These are phyloP conservation scores for Gossypium anomalum DNA, from an alignment of 345 rosid species.

Conservation along the genomic window DNA sequence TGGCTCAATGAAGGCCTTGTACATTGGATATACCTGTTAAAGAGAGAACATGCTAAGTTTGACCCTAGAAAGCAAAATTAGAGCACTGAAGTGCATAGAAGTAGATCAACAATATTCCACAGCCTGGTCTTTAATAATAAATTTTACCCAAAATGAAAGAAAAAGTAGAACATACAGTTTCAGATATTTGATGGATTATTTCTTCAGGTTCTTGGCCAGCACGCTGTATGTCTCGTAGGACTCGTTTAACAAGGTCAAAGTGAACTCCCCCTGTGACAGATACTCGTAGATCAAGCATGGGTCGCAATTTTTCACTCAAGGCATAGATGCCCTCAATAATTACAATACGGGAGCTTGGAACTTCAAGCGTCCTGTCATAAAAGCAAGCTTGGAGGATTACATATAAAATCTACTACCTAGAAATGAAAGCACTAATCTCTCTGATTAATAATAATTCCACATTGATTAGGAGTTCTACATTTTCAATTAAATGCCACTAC, in stretches of 20 bases:
- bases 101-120: background rate
- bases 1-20: slow-evolving; percentile 98
- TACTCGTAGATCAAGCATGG: slow-evolving; percentile 79
- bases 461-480: background rate
- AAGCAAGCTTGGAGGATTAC: slow-evolving; percentile 17
- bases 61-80: slow-evolving; percentile 13
- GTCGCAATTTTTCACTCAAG: slow-evolving; percentile 78
- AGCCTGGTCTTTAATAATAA: background rate
- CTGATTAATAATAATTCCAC: background rate
- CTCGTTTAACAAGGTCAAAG: slow-evolving; percentile 98
- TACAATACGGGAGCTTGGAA: slow-evolving; percentile 85
- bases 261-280: slow-evolving; percentile 98
- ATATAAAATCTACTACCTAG: background rate
- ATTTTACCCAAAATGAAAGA: background rate
- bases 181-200: slow-evolving; percentile 97
- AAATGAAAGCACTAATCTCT: background rate
- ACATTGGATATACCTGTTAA: slow-evolving; percentile 95
- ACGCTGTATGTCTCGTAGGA: slow-evolving; percentile 92
- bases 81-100: background rate
- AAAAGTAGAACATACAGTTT: slow-evolving; percentile 52
- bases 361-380: slow-evolving; percentile 73
- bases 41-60: slow-evolving; percentile 17
- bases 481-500: background rate
- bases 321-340: slow-evolving; percentile 97
- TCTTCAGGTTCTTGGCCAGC: slow-evolving; percentile 98